A percentile compares a stretch with the other conserved stretches of the same genome.
These are phyloP conservation scores for Lasiodiplodia sp. DNA, from an alignment of 2,329 filamentous ascomycete genomes.

Conservation along the genomic window DNA sequence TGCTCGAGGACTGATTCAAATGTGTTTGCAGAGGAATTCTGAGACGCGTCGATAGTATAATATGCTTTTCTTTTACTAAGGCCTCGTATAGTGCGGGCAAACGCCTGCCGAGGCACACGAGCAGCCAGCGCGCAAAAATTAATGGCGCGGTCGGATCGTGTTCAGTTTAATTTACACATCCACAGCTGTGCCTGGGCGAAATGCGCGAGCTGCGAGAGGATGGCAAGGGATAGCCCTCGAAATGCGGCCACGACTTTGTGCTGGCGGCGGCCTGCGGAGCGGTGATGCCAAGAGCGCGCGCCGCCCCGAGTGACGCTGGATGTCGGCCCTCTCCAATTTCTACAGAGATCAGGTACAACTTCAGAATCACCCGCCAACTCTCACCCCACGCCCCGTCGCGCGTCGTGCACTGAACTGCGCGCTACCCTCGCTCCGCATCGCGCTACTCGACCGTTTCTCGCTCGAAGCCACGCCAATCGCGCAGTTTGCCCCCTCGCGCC, in stretches of 20 bases:
- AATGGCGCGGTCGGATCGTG: neutral
- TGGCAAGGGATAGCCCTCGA: neutral
- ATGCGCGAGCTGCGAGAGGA: neutral
- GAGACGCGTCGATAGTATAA: neutral
- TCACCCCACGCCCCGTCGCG: neutral
- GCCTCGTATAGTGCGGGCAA: neutral
- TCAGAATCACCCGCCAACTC: slow-evolving; percentile 12
- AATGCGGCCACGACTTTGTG: neutral
- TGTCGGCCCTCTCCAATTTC: slow-evolving; percentile 27
- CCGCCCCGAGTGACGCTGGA: slow-evolving; percentile 20
- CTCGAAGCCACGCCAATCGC: slow-evolving; percentile 13
- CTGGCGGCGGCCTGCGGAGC: neutral
- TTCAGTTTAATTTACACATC: neutral
- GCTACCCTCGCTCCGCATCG: neutral
- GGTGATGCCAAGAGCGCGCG: slow-evolving; percentile 5
- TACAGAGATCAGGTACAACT: slow-evolving; percentile 23
- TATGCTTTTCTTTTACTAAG: neutral
- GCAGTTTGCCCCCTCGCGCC: slow-evolving; percentile 21
- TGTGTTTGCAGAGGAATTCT: slow-evolving; percentile 5
- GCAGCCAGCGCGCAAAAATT: neutral
- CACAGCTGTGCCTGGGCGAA: neutral
- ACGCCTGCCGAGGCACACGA: neutral
- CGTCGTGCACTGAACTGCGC: slow-evolving; percentile 1
- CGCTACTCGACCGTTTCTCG: neutral
- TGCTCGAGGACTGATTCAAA: neutral